phyloP scores from a whole-genome alignment of 176 grass and related monocot species.

The Oryza brachyantha region DNA sequence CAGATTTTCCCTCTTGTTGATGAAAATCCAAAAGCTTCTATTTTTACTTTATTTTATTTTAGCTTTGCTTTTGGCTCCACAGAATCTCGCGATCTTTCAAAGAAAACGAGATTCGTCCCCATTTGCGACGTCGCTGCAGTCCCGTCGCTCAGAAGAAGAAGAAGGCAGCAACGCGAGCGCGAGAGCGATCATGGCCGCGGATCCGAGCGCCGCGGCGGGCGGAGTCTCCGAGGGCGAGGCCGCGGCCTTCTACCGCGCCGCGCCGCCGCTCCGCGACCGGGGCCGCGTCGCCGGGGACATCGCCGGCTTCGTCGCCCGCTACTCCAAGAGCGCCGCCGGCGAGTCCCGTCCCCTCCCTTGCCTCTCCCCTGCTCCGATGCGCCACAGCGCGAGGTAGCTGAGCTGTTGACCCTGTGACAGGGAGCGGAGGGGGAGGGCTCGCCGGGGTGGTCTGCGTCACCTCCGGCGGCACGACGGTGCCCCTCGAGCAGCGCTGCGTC shows the following conservation, averaged over 20 bases:
- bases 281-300: conserved; percentile 17
- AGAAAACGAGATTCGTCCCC: no score
- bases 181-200: not conserved
- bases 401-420: conserved; percentile 13
- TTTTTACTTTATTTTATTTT: no score
- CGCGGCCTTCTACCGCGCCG: conserved; percentile 41
- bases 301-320: conserved; percentile 34
- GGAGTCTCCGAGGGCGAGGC: conserved; percentile 11
- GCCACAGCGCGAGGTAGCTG: not conserved
- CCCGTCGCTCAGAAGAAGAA: not conserved
- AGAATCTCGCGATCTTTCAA: not conserved
- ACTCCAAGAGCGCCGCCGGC: no score
- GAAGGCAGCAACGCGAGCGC: not conserved
- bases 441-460: conserved; percentile 68
- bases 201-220: not conserved
- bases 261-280: conserved; percentile 36
- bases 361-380: not conserved
- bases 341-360: conserved; percentile 6
- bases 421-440: conserved; percentile 1
- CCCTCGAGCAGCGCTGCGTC: conserved; percentile 87
- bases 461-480: conserved; percentile 91
- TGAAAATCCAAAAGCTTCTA: no score
- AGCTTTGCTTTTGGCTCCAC: not conserved
- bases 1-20: no score
- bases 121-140: not conserved